These are phyloP conservation scores for Theileria sp. DNA, from an alignment of 169 alveolate species.

Conservation along the genomic window DNA sequence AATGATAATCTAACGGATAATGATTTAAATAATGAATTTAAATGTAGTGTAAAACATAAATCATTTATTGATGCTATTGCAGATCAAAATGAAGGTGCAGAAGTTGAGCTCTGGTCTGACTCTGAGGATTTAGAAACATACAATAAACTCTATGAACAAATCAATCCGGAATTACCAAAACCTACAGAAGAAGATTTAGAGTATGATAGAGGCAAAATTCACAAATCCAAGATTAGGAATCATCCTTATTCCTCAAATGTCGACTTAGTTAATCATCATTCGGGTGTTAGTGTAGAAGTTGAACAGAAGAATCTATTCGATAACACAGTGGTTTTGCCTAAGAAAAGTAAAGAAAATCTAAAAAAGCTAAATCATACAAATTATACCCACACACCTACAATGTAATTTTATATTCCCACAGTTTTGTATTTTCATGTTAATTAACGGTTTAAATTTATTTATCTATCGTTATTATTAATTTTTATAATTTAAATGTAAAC, in stretches of 20 bases:
- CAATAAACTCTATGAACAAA: constrained; percentile 2
- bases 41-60: neutral
- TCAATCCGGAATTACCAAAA: constrained; percentile 24
- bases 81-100: neutral
- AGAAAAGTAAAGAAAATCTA: neutral
- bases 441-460: neutral
- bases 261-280: constrained; percentile 16
- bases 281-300: constrained; percentile 36
- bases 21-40: neutral
- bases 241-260: constrained; percentile 4
- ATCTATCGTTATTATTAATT: neutral
- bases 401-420: constrained; percentile 16
- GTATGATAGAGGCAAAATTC: constrained; percentile 55
- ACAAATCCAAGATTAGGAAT: constrained; percentile 22
- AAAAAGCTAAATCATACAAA: neutral
- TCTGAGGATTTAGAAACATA: constrained; percentile 24
- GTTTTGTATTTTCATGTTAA: neutral
- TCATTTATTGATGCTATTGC: neutral
- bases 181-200: constrained; percentile 51
- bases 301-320: constrained; percentile 52
- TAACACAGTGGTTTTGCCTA: neutral
- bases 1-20: neutral
- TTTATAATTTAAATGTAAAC: neutral
- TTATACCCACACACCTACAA: neutral
- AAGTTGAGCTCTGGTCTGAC: constrained; percentile 54